Percentiles rank a stretch among this genome's conserved stretches.
Conservation (phyloP, 1,139 yeast genomes). For the Candida frijolesensis region DNA sequence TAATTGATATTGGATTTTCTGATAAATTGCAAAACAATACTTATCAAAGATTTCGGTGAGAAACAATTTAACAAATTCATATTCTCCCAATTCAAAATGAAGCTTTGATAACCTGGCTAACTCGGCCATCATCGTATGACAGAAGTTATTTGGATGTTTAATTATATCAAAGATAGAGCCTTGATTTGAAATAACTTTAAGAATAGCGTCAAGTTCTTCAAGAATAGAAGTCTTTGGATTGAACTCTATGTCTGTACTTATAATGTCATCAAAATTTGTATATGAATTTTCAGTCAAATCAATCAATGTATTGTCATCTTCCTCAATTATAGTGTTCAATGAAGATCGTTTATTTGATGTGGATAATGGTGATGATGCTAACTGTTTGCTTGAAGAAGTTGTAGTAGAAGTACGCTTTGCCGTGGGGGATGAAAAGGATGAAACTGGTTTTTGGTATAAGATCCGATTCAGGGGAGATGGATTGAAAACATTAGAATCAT, state of each 20-base stretch:
- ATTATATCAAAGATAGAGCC: slow-evolving; percentile 17
- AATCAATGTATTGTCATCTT: slow-evolving; percentile 13
- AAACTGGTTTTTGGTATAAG: background rate
- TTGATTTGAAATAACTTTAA: slow-evolving; percentile 11
- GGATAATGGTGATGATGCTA: slow-evolving; percentile 2
- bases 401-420: background rate
- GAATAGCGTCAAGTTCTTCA: slow-evolving; percentile 5
- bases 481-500: background rate
- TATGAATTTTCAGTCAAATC: slow-evolving; percentile 10
- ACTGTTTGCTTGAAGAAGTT: slow-evolving; percentile 2
- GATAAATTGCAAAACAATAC: slow-evolving; percentile 13
- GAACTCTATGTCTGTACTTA: background rate
- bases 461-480: background rate
- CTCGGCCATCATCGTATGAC: slow-evolving; percentile 13
- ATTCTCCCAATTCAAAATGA: slow-evolving; percentile 12
- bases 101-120: slow-evolving; percentile 13
- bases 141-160: slow-evolving; percentile 17
- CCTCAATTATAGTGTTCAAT: slow-evolving; percentile 15
- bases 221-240: background rate
- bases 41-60: slow-evolving; percentile 22
- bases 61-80: slow-evolving; percentile 14
- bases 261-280: slow-evolving; percentile 9
- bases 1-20: slow-evolving; percentile 9
- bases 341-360: slow-evolving; percentile 6
- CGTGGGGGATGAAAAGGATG: background rate